These are phyloP conservation scores for Rickenella mellea DNA, from an alignment of 768 basidiomycete species.

Conservation along the genomic window DNA sequence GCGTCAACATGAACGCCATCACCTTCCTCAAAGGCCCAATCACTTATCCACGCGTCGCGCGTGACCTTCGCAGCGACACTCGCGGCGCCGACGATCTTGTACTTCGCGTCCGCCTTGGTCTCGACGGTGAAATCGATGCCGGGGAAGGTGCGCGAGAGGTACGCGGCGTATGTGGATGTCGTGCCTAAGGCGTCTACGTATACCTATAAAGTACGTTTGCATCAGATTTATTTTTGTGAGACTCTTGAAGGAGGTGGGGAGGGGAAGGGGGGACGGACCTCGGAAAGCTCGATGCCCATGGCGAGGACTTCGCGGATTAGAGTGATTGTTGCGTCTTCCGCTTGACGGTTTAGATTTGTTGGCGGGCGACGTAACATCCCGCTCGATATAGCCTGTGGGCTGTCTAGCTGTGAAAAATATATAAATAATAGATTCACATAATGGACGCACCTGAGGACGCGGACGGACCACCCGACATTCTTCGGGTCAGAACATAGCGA, in stretches of 20 bases:
- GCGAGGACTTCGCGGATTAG: conserved; percentile 81
- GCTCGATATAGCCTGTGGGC: conserved; percentile 83
- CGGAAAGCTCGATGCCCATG: conserved; percentile 70
- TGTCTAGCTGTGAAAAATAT: conserved; percentile 22
- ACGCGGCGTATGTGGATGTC: conserved; percentile 75
- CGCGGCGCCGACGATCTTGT: conserved; percentile 94
- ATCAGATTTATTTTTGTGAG: not conserved
- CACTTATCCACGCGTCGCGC: conserved; percentile 80
- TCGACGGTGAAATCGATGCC: conserved; percentile 82
- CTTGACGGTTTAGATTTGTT: conserved; percentile 79
- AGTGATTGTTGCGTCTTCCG: conserved; percentile 81
- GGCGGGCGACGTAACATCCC: conserved; percentile 86
- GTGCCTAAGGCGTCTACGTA: conserved; percentile 94
- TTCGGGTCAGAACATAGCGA: conserved; percentile 60
- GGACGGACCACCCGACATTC: conserved; percentile 76
- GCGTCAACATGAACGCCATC: conserved; percentile 7
- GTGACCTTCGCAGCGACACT: conserved; percentile 98
- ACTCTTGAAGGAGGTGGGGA: not conserved
- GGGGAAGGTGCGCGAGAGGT: conserved; percentile 74
- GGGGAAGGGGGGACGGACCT: conserved; percentile 33
- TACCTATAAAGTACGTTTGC: conserved; percentile 36
- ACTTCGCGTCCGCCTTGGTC: conserved; percentile 90
- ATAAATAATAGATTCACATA: not conserved
- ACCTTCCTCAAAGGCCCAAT: conserved; percentile 74
- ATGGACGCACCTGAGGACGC: conserved; percentile 53